Percentiles rank a stretch among this genome's conserved stretches.
Conservation (phyloP, 2,329 filamentous ascomycete genomes). For the Diplodia seriata region DNA sequence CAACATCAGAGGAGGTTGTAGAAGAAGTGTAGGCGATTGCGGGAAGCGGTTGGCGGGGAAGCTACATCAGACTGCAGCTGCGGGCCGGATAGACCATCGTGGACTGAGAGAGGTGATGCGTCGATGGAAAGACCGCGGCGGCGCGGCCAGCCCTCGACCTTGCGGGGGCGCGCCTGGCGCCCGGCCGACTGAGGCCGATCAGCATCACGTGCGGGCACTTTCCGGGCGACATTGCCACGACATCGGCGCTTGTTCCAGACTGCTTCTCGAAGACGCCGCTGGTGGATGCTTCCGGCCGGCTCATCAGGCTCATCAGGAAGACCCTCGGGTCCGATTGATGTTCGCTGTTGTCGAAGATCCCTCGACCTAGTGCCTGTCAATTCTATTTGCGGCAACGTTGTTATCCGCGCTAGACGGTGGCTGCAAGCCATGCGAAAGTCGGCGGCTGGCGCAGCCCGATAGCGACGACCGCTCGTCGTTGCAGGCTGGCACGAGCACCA, state of each 20-base stretch:
- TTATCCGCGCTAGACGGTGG: background rate
- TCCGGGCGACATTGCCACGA: background rate
- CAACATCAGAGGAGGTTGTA: conserved; percentile 33
- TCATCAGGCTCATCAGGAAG: background rate
- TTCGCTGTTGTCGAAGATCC: background rate
- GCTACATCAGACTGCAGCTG: conserved; percentile 31
- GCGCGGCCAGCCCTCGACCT: conserved; percentile 9
- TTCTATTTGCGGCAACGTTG: background rate
- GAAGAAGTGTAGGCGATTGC: conserved; percentile 25
- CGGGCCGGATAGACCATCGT: conserved; percentile 19
- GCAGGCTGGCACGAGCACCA: background rate
- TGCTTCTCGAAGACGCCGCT: background rate
- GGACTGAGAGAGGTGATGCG: conserved; percentile 22
- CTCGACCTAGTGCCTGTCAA: background rate
- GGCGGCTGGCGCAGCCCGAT: background rate
- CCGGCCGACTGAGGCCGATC: conserved; percentile 1
- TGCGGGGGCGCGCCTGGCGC: conserved; percentile 16
- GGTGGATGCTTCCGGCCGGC: background rate
- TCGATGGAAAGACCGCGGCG: conserved; percentile 11
- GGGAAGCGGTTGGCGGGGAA: conserved; percentile 14
- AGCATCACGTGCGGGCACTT: conserved; percentile 3
- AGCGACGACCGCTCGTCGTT: background rate
- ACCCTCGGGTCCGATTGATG: background rate
- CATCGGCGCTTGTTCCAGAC: conserved; percentile 13
- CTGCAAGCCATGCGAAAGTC: background rate